phyloP scores from a whole-genome alignment of 495 filamentous ascomycete genomes.

The Hypoxylon perforatum region DNA sequence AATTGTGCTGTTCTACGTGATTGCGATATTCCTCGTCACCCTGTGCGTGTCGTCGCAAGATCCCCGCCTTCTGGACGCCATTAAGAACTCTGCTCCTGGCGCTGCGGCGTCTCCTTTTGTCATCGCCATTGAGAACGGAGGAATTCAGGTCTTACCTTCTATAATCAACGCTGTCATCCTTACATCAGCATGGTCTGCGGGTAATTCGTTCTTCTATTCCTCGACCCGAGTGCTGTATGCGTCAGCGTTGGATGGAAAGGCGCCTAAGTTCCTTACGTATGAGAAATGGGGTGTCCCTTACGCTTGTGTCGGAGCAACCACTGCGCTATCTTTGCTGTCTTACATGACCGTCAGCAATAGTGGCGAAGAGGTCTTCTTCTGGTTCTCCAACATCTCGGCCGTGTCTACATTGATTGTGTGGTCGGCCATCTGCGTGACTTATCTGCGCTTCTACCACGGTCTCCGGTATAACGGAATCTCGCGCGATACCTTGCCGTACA shows the following conservation, averaged over 20 bases:
- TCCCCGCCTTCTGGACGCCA: conserved; percentile 59
- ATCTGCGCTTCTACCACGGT: conserved; percentile 68
- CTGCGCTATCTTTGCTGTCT: conserved; percentile 63
- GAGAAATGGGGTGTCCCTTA: conserved; percentile 67
- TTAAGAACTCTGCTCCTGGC: conserved; percentile 55
- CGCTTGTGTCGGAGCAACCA: conserved; percentile 63
- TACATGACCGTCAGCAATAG: conserved; percentile 64
- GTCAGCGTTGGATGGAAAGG: conserved; percentile 66
- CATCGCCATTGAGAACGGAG: conserved; percentile 68
- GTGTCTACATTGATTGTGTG: conserved; percentile 71
- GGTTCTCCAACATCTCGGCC: conserved; percentile 68
- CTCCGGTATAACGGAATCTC: conserved; percentile 65
- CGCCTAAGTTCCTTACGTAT: conserved; percentile 65
- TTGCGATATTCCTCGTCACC: conserved; percentile 76
- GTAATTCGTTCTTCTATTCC: conserved; percentile 77
- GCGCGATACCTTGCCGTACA: conserved; percentile 66
- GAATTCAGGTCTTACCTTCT: conserved; percentile 69
- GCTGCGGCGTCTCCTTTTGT: conserved; percentile 71
- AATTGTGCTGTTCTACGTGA: conserved; percentile 77
- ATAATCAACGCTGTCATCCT: conserved; percentile 80
- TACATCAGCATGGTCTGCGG: conserved; percentile 72
- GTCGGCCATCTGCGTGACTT: conserved; percentile 65
- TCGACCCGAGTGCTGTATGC: conserved; percentile 73
- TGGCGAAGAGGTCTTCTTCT: conserved; percentile 64
- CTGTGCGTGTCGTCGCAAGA: conserved; percentile 67